Evolutionary conservation across 257 asterid species (phyloP).

Genomic region (Osmanthus fragrans): DNA sequence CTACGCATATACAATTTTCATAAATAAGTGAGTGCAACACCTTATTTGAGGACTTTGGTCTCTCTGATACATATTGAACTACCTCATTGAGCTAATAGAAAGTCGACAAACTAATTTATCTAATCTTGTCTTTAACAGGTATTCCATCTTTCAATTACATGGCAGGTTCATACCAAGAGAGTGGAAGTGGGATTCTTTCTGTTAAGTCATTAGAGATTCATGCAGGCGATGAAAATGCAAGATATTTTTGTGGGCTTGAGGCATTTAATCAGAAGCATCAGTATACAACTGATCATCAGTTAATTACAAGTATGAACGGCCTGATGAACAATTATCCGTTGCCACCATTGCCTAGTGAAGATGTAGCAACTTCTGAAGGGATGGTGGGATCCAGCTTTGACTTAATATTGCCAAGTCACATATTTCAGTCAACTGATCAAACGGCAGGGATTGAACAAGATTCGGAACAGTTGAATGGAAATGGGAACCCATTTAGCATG

Average conservation of each 20-base stretch:
- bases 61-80: background rate
- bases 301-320: background rate
- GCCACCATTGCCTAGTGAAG: slow-evolving; percentile 56
- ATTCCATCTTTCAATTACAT: slow-evolving; percentile 19
- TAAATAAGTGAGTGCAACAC: too few species aligned
- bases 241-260: slow-evolving; percentile 27
- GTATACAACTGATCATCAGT: background rate
- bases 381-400: slow-evolving; percentile 44
- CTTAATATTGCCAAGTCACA: slow-evolving; percentile 21
- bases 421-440: slow-evolving; percentile 7
- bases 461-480: slow-evolving; percentile 18
- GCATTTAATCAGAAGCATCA: slow-evolving; percentile 21
- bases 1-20: background rate
- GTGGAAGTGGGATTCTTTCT: slow-evolving; percentile 26
- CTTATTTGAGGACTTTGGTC: background rate
- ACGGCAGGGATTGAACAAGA: slow-evolving; percentile 11
- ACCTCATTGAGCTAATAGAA: background rate
- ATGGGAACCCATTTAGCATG: slow-evolving; percentile 32
- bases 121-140: background rate
- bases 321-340: slow-evolving; percentile 18
- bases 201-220: slow-evolving; percentile 18
- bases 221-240: slow-evolving; percentile 18
- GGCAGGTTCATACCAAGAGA: background rate
- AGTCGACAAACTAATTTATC: background rate
- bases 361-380: slow-evolving; percentile 26